These are phyloP conservation scores for Botrytis pseudocinerea DNA, from an alignment of 2,329 filamentous ascomycete species.

Conservation along the genomic window DNA sequence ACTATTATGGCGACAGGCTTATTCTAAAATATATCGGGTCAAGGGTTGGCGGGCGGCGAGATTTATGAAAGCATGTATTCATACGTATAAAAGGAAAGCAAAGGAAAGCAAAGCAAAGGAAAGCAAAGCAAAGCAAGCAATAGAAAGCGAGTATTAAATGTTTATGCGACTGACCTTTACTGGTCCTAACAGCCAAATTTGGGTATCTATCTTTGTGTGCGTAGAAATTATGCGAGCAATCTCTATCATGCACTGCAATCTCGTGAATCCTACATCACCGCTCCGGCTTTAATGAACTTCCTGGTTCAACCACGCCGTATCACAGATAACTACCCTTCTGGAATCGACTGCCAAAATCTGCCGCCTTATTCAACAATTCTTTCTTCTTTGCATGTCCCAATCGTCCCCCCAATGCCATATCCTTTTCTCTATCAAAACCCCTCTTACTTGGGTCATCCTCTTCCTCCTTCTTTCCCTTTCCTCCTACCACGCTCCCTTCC, in stretches of 20 bases:
- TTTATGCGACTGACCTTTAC: not conserved
- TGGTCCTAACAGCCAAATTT: not conserved
- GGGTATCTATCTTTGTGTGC: not conserved
- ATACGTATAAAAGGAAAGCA: not conserved
- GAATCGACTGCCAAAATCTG: slow-evolving; percentile 64
- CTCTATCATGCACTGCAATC: not conserved
- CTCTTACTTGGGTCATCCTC: slow-evolving; percentile 90
- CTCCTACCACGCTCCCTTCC: slow-evolving; percentile 45
- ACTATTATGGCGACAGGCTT: not conserved
- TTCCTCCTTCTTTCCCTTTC: slow-evolving; percentile 44
- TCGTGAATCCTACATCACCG: not conserved
- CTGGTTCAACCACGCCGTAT: slow-evolving; percentile 20
- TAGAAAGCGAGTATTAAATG: not conserved
- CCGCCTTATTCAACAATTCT: slow-evolving; percentile 76
- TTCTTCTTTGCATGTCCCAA: slow-evolving; percentile 72
- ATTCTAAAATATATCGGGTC: not conserved
- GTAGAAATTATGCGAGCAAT: not conserved
- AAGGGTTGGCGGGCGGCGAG: not conserved
- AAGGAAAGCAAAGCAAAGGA: not conserved
- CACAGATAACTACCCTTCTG: slow-evolving; percentile 54
- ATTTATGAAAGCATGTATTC: not conserved
- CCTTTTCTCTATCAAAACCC: slow-evolving; percentile 89
- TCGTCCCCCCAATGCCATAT: slow-evolving; percentile 76
- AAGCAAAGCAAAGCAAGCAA: not conserved
- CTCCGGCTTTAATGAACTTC: not conserved